Evolutionary conservation across 306 rosid species (phyloP), one percentile per base, ranked within the genome.

Genomic region (Begonia masoniana): DNA sequence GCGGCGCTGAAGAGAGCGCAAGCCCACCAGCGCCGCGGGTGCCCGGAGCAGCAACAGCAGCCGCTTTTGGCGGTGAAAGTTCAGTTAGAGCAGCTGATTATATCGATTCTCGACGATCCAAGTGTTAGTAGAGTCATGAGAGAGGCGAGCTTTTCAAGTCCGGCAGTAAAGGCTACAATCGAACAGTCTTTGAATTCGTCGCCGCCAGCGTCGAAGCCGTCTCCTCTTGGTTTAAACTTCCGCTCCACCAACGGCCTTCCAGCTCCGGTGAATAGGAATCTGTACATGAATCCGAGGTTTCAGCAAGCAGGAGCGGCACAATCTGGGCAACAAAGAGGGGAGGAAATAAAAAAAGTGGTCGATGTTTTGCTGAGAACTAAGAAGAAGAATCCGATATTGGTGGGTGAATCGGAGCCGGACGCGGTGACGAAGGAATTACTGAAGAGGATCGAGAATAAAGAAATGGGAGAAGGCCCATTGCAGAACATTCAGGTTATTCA

Each of bases 91-190:
- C 99, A 92, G 66, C 74, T 92, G 13, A 86, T 92, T 51, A 86
- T 92, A 35, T 92, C 99, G 2, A 92, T 86, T 47, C 95, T 92
- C 12, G 99, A 92, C 36, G 99, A 92, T 62, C 99, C 99, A 0
- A 92, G 96, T 61, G 99, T 92, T 1, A 92, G 99, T 67, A 70
- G 99, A 48, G 96, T 92, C 24, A 92, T 92, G 99, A 64, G 96
- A 4, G 99, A 92, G 13, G 99, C 99, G 2, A 87, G 95, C 46
- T 92, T 92, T 50, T 86, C 96, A 0, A 83, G 95, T 47, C 96
- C 99, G 1, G 95, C 96, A 0, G 96, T 92, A 1, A 92, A 92
- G 41, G 80, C 88, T 31, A 81, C 93, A 7, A 87, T 92, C 50
- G 99, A 86, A 42, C 88, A 86, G 50, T 77, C 99, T 2, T 64